Conservation (phyloP, 306 rosid genomes). For the Lablab purpureus region DNA sequence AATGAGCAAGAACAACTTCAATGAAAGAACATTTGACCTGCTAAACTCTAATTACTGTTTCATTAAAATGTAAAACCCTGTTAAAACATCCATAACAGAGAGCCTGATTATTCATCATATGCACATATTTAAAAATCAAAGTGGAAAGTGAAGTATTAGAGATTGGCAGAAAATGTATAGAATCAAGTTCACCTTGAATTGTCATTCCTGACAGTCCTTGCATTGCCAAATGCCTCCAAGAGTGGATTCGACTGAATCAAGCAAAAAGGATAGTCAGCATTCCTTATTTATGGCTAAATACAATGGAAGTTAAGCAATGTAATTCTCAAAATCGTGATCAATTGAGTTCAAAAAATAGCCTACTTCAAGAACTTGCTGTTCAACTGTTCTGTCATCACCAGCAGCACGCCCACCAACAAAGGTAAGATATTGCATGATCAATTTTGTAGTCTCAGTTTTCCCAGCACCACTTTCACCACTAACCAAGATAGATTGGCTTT, state of each 20-base stretch:
- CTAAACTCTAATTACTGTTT: neutral
- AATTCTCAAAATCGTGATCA: neutral
- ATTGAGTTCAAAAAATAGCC: conserved; percentile 38
- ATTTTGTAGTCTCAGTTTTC: conserved; percentile 92
- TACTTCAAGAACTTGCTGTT: conserved; percentile 95
- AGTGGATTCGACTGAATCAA: conserved; percentile 83
- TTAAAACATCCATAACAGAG: neutral
- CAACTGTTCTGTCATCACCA: conserved; percentile 78
- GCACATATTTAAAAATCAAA: conserved; percentile 18
- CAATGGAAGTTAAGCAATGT: neutral
- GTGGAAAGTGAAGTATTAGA: neutral
- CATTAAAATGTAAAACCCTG: conserved; percentile 16
- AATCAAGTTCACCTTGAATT: conserved; percentile 73
- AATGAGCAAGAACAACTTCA: conserved; percentile 4
- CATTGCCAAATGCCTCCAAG: conserved; percentile 93
- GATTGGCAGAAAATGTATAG: conserved; percentile 10
- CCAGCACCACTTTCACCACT: conserved; percentile 99
- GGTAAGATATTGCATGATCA: conserved; percentile 93
- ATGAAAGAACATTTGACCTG: neutral
- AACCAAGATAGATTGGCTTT: conserved; percentile 87
- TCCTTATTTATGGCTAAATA: conserved; percentile 18
- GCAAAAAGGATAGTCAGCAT: conserved; percentile 24
- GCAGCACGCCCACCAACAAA: conserved; percentile 90
- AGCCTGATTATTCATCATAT: conserved; percentile 9
- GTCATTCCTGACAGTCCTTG: conserved; percentile 89